A percentile compares a stretch with the other conserved stretches of the same genome.
These are phyloP conservation scores for Aspergillus taichungensis DNA, from an alignment of 495 filamentous ascomycete species.

Conservation along the genomic window DNA sequence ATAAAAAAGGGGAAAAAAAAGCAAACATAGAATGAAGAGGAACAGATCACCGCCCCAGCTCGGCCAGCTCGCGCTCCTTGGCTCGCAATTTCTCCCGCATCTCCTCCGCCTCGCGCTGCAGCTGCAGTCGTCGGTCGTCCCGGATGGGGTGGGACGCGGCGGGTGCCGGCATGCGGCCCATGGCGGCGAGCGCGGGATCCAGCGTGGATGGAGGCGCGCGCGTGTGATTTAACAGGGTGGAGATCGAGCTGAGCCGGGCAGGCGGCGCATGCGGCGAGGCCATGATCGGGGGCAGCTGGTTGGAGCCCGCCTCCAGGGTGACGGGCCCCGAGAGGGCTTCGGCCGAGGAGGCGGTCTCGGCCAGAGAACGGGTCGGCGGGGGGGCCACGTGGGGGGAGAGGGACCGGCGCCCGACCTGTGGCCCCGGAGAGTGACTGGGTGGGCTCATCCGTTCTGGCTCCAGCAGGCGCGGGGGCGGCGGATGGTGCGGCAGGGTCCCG, in stretches of 20 bases:
- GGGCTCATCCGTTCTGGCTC: constrained; percentile 27
- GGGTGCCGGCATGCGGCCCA: constrained; percentile 23
- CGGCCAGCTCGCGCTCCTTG: constrained; percentile 73
- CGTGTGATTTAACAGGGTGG: constrained; percentile 63
- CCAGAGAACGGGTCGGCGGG: constrained; percentile 38
- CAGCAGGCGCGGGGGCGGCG: constrained; percentile 32
- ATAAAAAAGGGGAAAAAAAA: background rate
- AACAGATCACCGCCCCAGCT: constrained; percentile 37
- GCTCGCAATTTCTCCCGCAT: constrained; percentile 67
- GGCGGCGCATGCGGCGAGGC: constrained; percentile 32
- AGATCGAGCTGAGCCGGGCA: constrained; percentile 64
- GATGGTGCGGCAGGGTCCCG: constrained; percentile 31
- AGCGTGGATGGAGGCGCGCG: constrained; percentile 35
- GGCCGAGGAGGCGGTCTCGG: constrained; percentile 21
- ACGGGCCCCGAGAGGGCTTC: constrained; percentile 23
- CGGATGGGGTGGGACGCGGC: constrained; percentile 27
- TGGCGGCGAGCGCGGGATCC: constrained; percentile 36
- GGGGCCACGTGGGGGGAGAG: constrained; percentile 30
- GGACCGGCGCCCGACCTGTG: constrained; percentile 33
- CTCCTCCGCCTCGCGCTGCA: constrained; percentile 65
- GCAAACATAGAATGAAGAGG: background rate
- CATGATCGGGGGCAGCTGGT: constrained; percentile 40
- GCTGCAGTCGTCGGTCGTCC: constrained; percentile 52
- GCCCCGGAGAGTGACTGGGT: constrained; percentile 19
- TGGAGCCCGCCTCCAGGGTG: constrained; percentile 31